Percentiles rank a stretch among this genome's conserved stretches.
phyloP scores from a whole-genome alignment of 352 stramenopile genomes.

The Pythium folliculosum region DNA sequence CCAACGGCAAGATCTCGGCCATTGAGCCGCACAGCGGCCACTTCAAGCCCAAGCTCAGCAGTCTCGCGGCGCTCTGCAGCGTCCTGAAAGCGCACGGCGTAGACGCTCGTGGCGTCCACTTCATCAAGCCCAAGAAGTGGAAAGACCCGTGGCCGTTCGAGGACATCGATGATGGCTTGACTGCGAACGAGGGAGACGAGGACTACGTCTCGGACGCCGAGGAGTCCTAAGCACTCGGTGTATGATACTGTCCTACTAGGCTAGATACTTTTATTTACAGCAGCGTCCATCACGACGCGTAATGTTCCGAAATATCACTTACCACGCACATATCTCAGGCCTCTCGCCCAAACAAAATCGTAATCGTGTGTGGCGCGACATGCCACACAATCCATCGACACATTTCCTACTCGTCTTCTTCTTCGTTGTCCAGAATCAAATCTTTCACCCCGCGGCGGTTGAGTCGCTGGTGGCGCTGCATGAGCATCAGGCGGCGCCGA shows the following conservation, averaged over 20 bases:
- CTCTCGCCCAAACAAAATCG: not conserved
- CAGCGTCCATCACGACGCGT: not conserved
- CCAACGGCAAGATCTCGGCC: conserved; percentile 51
- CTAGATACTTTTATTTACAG: conserved; percentile 12
- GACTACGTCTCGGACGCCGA: conserved; percentile 22
- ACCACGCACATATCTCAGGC: not conserved
- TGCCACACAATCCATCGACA: not conserved
- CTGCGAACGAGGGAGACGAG: not conserved
- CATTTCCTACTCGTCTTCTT: conserved; percentile 10
- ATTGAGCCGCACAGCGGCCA: conserved; percentile 77
- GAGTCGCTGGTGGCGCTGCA: conserved; percentile 77
- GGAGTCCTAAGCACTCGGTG: conserved; percentile 12
- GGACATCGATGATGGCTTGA: conserved; percentile 10
- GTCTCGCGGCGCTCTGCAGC: conserved; percentile 45
- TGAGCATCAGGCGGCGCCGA: conserved; percentile 65
- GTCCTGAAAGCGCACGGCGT: conserved; percentile 43
- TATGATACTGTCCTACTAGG: conserved; percentile 7
- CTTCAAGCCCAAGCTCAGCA: conserved; percentile 64
- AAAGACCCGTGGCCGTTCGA: conserved; percentile 52
- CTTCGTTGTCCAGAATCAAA: conserved; percentile 36
- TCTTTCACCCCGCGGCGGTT: conserved; percentile 71
- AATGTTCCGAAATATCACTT: not conserved
- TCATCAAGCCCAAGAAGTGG: conserved; percentile 77
- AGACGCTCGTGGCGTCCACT: conserved; percentile 44
- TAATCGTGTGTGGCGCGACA: not conserved